Percentiles rank a stretch among this genome's conserved stretches.
These are phyloP conservation scores for Elaeis guineensis DNA, from an alignment of 176 grass and related monocot species.

Conservation along the genomic window DNA sequence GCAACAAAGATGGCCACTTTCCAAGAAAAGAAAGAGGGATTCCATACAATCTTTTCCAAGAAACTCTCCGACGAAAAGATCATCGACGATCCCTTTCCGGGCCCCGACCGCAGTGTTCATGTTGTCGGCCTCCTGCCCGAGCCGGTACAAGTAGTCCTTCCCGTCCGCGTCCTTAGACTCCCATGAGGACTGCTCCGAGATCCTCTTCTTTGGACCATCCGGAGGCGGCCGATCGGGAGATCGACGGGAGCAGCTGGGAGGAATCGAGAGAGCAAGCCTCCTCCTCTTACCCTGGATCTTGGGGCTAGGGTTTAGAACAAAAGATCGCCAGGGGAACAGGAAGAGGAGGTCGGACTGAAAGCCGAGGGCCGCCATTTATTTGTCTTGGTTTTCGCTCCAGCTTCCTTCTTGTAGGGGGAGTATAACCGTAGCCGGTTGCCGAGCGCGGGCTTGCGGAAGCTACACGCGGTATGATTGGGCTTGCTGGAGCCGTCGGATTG, in stretches of 20 bases:
- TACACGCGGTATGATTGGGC: too few relatives aligned
- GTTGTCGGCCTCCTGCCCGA: slow-evolving; percentile 87
- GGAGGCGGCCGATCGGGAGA: not conserved
- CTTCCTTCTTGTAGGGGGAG: too few relatives aligned
- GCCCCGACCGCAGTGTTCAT: slow-evolving; percentile 78
- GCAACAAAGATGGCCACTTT: not conserved
- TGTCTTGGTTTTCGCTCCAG: too few relatives aligned
- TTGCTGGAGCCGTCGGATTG: too few relatives aligned
- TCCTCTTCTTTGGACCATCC: slow-evolving; percentile 20
- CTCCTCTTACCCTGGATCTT: not conserved
- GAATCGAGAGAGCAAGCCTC: not conserved
- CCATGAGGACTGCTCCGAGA: slow-evolving; percentile 76
- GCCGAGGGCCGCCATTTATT: slow-evolving; percentile 14
- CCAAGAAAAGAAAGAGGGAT: not conserved
- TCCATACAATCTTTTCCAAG: slow-evolving; percentile 69
- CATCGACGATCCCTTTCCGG: slow-evolving; percentile 52
- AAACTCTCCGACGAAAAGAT: slow-evolving; percentile 80
- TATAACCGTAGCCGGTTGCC: too few relatives aligned
- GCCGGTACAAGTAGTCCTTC: slow-evolving; percentile 80
- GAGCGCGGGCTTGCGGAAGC: too few relatives aligned
- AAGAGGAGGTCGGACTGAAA: not conserved
- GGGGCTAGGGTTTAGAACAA: not conserved
- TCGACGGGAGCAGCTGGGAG: not conserved
- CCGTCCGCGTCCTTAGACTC: slow-evolving; percentile 51
- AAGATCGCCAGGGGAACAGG: not conserved